Evolutionary conservation across 2,329 filamentous ascomycete genomes (phyloP).

Genomic region (Lachnellula arida): DNA sequence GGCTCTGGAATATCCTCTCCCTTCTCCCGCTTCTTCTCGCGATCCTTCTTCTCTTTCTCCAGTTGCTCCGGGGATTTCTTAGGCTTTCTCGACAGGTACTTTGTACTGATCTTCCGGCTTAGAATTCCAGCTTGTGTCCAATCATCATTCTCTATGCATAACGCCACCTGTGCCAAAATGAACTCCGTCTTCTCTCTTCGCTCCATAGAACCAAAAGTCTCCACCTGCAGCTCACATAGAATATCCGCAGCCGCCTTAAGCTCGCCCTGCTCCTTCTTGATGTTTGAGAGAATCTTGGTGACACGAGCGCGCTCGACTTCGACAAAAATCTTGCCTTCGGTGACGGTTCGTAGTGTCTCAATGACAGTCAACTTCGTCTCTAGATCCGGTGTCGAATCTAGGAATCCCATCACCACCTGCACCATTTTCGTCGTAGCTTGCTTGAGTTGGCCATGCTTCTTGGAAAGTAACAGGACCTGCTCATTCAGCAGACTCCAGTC

Average conservation of each 20-base stretch:
- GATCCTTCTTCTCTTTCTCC: constrained; percentile 84
- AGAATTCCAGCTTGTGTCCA: constrained; percentile 95
- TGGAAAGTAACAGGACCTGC: constrained; percentile 90
- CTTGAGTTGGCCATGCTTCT: constrained; percentile 99
- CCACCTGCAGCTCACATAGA: constrained; percentile 94
- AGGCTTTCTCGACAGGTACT: constrained; percentile 82
- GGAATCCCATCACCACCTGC: constrained; percentile 87
- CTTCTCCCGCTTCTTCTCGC: constrained; percentile 77
- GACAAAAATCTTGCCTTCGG: constrained; percentile 99
- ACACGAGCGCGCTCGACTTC: constrained; percentile 96
- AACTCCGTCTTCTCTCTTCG: constrained; percentile 98
- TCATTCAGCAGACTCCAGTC: constrained; percentile 97
- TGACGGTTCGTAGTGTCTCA: constrained; percentile 91
- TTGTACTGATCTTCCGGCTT: constrained; percentile 93
- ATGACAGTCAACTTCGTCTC: constrained; percentile 92
- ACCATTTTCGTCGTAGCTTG: constrained; percentile 99
- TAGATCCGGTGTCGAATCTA: constrained; percentile 77
- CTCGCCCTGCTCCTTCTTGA: constrained; percentile 95
- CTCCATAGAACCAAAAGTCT: constrained; percentile 98
- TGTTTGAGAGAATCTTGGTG: constrained; percentile 90
- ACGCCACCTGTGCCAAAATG: constrained; percentile 86
- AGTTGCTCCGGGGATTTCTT: constrained; percentile 87
- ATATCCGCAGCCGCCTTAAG: constrained; percentile 86
- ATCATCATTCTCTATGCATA: constrained; percentile 93
- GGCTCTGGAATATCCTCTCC: constrained; percentile 75